Evolutionary conservation across 2,329 filamentous ascomycete genomes (phyloP), one percentile per base, ranked within the genome.

Genomic region (Escovopsis sp.): DNA sequence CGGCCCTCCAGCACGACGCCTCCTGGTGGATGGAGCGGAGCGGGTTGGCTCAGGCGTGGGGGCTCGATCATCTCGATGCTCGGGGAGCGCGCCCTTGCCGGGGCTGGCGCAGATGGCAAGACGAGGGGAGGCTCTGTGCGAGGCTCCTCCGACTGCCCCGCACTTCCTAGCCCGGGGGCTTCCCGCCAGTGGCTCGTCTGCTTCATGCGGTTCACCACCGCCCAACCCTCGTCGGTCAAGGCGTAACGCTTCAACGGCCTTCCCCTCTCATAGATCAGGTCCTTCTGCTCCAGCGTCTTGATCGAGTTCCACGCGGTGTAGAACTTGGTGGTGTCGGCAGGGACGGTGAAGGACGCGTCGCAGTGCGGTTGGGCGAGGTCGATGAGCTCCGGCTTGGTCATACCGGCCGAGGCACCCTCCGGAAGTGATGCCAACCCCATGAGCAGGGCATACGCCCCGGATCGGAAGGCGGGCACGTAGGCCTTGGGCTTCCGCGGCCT

Each of bases 271-370:
- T 75, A 76, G 0, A 87, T 79, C 4, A 87, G 58, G 38, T 85
- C 79, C 49, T 87, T 85, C 36, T 74, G 65, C 5, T 76, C 45
- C 23, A 90, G 58, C 0, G 78, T 84, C 50, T 82, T 83, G 68
- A 88, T 86, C 2, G 81, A 85, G 47, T 72, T 79, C 82, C 82
- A 90, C 0, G 83, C 83, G 0, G 82, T 88, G 46, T 83, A 82
- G 46, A 72, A 81, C 38, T 76, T 79, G 10, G 66, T 76, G 1
- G 79, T 63, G 36, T 83, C 77, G 28, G 61, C 64, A 0, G 79
- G 76, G 0, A 70, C 72, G 0, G 70, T 78, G 46, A 85, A 86
- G 0, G 80, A 86, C 2, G 76, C 60, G 48, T 87, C 79, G 46
- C 77, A 84, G 51, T 81, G 65, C 6, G 70, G 71, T 47, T 88